Conservation (phyloP, 2,329 filamentous ascomycete genomes). For the Stagonosporopsis vannaccii region DNA sequence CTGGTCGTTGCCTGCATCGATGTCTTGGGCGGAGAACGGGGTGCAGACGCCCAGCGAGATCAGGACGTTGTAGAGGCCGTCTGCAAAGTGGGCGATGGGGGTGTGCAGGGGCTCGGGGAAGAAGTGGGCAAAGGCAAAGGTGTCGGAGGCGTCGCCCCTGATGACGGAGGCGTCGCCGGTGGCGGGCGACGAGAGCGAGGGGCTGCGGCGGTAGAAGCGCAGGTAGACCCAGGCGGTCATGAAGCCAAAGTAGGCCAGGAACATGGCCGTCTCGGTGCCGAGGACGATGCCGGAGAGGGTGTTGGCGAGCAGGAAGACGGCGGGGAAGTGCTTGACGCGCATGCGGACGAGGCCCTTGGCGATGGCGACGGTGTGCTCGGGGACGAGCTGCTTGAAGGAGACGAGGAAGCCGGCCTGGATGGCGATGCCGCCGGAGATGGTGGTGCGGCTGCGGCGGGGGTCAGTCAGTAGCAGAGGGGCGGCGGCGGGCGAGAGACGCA, state of each 20-base stretch:
- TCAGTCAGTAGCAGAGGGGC: not conserved
- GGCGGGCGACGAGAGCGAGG: conserved; percentile 62
- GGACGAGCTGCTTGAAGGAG: conserved; percentile 96
- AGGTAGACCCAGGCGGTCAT: conserved; percentile 93
- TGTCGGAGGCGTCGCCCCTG: conserved; percentile 92
- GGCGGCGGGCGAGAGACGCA: conserved; percentile 54
- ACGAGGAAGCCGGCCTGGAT: conserved; percentile 94
- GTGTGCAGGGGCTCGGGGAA: conserved; percentile 88
- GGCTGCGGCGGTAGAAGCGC: conserved; percentile 85
- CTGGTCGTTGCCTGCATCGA: conserved; percentile 75
- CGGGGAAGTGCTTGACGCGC: conserved; percentile 83
- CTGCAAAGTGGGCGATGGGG: conserved; percentile 74
- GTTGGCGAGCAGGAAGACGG: conserved; percentile 75
- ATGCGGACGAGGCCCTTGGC: conserved; percentile 89
- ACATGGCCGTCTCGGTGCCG: conserved; percentile 77
- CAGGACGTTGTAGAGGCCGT: conserved; percentile 76
- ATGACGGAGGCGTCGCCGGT: conserved; percentile 64
- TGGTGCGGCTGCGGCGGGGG: conserved; percentile 66
- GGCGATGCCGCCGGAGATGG: conserved; percentile 86
- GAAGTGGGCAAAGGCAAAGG: conserved; percentile 94
- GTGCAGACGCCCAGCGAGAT: conserved; percentile 80
- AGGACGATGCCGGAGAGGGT: conserved; percentile 69
- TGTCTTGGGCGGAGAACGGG: conserved; percentile 83
- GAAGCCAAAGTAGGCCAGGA: conserved; percentile 82
- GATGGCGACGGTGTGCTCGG: conserved; percentile 94